These are phyloP conservation scores for Neocatenulostroma microsporum DNA, from an alignment of 2,329 filamentous ascomycete species.

Conservation along the genomic window DNA sequence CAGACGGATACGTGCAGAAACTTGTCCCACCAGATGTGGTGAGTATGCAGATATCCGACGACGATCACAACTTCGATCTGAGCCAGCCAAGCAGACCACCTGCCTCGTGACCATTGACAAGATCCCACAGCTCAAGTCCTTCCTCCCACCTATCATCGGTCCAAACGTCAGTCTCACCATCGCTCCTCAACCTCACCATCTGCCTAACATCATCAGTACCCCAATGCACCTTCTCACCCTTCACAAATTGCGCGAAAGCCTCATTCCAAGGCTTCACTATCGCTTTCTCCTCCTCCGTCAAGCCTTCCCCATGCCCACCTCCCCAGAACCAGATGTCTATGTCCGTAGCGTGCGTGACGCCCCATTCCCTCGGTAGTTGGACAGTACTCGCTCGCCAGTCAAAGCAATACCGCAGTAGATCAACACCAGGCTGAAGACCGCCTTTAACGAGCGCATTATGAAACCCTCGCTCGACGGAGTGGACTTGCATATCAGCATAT, in stretches of 20 bases:
- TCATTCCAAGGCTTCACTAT: slow-evolving; percentile 34
- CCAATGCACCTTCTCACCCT: slow-evolving; percentile 36
- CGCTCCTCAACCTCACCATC: slow-evolving; percentile 38
- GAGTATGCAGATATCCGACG: slow-evolving; percentile 7
- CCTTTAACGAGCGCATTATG: slow-evolving; percentile 37
- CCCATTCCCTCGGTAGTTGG: slow-evolving; percentile 43
- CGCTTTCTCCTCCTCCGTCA: slow-evolving; percentile 40
- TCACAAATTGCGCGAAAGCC: slow-evolving; percentile 34
- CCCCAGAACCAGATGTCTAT: slow-evolving; percentile 52
- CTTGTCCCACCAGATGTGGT: not conserved
- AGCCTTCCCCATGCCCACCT: slow-evolving; percentile 31
- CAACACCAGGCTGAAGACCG: slow-evolving; percentile 34
- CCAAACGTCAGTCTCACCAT: slow-evolving; percentile 42
- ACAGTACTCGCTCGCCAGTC: slow-evolving; percentile 46
- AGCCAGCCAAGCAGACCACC: slow-evolving; percentile 18
- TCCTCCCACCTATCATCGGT: slow-evolving; percentile 41
- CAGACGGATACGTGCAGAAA: too few species aligned
- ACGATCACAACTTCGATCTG: slow-evolving; percentile 20
- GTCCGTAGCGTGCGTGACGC: slow-evolving; percentile 49
- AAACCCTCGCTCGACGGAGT: slow-evolving; percentile 47
- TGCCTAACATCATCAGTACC: slow-evolving; percentile 29
- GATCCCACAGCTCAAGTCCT: slow-evolving; percentile 43
- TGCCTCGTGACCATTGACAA: slow-evolving; percentile 24
- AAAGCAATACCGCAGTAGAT: slow-evolving; percentile 48
- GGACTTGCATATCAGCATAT: slow-evolving; percentile 51